These are phyloP conservation scores for Sequoia sempervirens DNA, from an alignment of 75 land plant species.

Conservation along the genomic window DNA sequence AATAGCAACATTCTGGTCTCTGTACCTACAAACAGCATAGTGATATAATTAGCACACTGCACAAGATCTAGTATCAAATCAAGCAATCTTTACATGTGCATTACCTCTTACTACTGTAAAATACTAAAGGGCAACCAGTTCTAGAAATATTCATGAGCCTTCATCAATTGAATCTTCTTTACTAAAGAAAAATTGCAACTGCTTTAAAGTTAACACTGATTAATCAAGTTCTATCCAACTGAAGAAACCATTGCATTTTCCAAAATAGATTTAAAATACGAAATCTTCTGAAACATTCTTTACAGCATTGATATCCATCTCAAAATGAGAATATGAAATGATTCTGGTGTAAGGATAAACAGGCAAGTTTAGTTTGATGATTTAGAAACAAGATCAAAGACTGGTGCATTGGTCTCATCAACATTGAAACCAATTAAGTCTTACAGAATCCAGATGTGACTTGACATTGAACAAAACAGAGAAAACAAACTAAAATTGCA, in stretches of 20 bases:
- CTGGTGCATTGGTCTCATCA: background rate
- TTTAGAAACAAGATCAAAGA: background rate
- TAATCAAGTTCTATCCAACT: background rate
- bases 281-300: background rate
- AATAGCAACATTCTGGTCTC: conserved; percentile 74
- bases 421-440: background rate
- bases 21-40: conserved; percentile 39
- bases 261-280: background rate
- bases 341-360: background rate
- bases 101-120: background rate
- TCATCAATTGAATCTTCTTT: background rate
- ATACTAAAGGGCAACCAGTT: background rate
- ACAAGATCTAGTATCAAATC: background rate
- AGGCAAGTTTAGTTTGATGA: background rate
- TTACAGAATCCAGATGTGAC: background rate
- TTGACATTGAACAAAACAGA: background rate
- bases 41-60: background rate
- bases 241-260: background rate
- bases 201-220: background rate
- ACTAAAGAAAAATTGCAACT: background rate
- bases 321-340: background rate
- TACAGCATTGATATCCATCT: background rate
- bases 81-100: background rate
- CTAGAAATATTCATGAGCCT: background rate
- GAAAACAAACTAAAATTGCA: background rate